phyloP scores from a whole-genome alignment of 805 yeast species.

The Blastobotrys attinorum region DNA sequence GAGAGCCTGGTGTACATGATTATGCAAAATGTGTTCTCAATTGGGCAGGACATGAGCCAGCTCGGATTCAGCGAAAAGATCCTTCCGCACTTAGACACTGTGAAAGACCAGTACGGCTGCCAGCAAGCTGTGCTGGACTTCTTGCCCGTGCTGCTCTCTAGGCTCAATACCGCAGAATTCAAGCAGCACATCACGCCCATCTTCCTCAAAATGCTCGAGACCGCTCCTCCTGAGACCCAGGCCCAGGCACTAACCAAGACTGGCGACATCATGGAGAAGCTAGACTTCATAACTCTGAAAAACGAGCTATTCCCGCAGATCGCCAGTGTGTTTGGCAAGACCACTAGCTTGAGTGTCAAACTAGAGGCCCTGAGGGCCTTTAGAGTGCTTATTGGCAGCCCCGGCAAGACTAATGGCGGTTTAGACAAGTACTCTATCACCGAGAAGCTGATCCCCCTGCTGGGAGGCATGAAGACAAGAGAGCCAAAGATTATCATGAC shows the following conservation, averaged over 20 bases:
- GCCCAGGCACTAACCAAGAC: conserved; percentile 43
- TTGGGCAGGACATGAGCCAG: conserved; percentile 63
- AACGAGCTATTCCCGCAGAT: conserved; percentile 67
- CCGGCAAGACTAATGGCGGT: conserved; percentile 35
- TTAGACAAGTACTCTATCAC: conserved; percentile 64
- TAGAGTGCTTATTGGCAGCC: conserved; percentile 39
- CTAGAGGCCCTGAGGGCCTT: conserved; percentile 57
- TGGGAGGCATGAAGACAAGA: conserved; percentile 67
- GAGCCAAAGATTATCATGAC: conserved; percentile 55
- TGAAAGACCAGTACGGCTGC: conserved; percentile 35
- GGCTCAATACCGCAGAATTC: conserved; percentile 48
- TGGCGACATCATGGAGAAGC: conserved; percentile 34
- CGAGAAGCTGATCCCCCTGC: conserved; percentile 75
- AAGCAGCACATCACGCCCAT: conserved; percentile 40
- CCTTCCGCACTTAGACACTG: conserved; percentile 36
- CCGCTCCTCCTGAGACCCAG: conserved; percentile 37
- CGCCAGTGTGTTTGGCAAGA: conserved; percentile 67
- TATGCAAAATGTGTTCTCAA: conserved; percentile 48
- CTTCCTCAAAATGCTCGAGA: conserved; percentile 29
- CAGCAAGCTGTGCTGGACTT: conserved; percentile 42
- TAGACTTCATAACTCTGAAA: conserved; percentile 66
- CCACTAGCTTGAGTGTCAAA: conserved; percentile 77
- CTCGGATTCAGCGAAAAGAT: conserved; percentile 70
- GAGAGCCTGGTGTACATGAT: conserved; percentile 38
- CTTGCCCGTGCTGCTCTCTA: conserved; percentile 38